Evolutionary conservation across 352 stramenopile genomes (phyloP).

Genomic region (Thalassiosira delicatula): DNA sequence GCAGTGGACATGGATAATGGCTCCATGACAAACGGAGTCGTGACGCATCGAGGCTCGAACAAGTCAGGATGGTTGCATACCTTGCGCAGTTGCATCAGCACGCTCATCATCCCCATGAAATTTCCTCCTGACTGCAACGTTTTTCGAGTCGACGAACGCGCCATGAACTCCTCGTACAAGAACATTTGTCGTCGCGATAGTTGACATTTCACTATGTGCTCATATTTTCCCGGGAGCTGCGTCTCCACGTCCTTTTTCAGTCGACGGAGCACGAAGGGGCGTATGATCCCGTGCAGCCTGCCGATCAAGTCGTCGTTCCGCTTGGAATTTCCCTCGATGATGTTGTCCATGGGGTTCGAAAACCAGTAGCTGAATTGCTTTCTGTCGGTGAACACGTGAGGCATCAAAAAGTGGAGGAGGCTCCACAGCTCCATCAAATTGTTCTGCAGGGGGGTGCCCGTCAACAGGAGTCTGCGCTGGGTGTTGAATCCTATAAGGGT

Average conservation of each 20-base stretch:
- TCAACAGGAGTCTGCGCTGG: constrained; percentile 90
- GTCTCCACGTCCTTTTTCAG: constrained; percentile 98
- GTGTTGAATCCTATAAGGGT: constrained; percentile 98
- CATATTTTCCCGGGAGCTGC: constrained; percentile 96
- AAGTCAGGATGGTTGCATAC: constrained; percentile 98
- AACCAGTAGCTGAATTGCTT: constrained; percentile 99
- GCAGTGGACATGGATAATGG: constrained; percentile 75
- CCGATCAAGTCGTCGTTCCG: constrained; percentile 91
- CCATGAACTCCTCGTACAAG: constrained; percentile 99
- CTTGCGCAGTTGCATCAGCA: constrained; percentile 98
- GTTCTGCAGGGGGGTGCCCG: constrained; percentile 97
- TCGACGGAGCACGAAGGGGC: constrained; percentile 95
- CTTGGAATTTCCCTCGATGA: constrained; percentile 87
- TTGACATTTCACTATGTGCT: constrained; percentile 94
- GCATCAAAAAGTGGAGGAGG: constrained; percentile 97
- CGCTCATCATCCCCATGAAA: constrained; percentile 99
- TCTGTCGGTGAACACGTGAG: constrained; percentile 92
- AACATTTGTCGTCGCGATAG: constrained; percentile 94
- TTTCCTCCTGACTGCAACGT: constrained; percentile 88
- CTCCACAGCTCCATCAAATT: constrained; percentile 98
- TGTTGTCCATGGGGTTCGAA: constrained; percentile 92
- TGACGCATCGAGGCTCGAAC: constrained; percentile 96
- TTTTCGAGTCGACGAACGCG: constrained; percentile 90
- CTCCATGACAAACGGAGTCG: constrained; percentile 91
- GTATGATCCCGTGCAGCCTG: constrained; percentile 96